A percentile compares a stretch with the other conserved stretches of the same genome.
Evolutionary conservation across 495 filamentous ascomycete genomes (phyloP).

Genomic region (Neurospora sp.): DNA sequence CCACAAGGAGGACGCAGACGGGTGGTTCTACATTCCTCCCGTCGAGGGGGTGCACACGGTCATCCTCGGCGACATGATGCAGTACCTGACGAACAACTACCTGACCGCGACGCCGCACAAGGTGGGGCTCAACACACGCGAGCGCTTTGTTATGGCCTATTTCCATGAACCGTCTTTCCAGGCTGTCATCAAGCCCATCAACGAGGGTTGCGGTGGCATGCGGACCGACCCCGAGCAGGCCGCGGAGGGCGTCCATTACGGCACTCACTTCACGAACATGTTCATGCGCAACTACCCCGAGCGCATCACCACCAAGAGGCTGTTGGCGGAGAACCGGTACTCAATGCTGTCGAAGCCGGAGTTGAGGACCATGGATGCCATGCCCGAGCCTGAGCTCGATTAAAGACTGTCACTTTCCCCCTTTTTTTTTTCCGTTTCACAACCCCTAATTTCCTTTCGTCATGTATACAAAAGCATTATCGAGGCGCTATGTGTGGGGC

Average conservation of each 20-base stretch:
- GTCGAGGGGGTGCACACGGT: slow-evolving; percentile 28
- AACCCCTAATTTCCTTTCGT: neutral
- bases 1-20: slow-evolving; percentile 28
- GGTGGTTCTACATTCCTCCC: slow-evolving; percentile 34
- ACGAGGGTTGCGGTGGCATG: slow-evolving; percentile 12
- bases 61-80: slow-evolving; percentile 40
- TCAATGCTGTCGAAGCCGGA: slow-evolving; percentile 10
- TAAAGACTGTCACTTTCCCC: neutral
- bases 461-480: neutral
- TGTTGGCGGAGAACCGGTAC: slow-evolving; percentile 21
- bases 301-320: slow-evolving; percentile 29
- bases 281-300: slow-evolving; percentile 37
- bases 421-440: neutral
- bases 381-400: neutral
- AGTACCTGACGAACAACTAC: slow-evolving; percentile 30
- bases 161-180: slow-evolving; percentile 39
- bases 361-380: slow-evolving; percentile 18
- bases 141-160: slow-evolving; percentile 33
- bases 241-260: slow-evolving; percentile 31
- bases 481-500: neutral
- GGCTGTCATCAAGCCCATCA: slow-evolving; percentile 28
- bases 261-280: slow-evolving; percentile 41
- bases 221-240: neutral
- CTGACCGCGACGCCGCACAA: slow-evolving; percentile 36
- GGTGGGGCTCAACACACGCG: slow-evolving; percentile 33